A percentile compares a stretch with the other conserved stretches of the same genome.
Evolutionary conservation across 179 eudicot genomes (phyloP).

Genomic region (Corrigiola litoralis): DNA sequence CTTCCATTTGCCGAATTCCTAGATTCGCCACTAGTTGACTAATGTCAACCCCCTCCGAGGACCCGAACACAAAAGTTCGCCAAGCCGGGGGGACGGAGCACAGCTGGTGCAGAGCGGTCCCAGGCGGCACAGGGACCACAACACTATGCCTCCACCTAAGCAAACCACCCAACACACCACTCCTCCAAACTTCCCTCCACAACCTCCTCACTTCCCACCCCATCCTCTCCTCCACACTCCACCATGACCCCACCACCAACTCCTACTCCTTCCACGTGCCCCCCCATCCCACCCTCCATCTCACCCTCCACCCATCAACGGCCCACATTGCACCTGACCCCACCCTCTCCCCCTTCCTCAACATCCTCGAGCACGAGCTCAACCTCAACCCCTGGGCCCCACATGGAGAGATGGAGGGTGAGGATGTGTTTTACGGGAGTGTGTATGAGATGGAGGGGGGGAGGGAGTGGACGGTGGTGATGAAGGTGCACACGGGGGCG

Average conservation of each 20-base stretch:
- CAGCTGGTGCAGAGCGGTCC: conserved; percentile 83
- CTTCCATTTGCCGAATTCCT: no score
- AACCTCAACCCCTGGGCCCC: conserved; percentile 52
- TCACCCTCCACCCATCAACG: not conserved
- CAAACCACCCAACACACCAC: conserved; percentile 32
- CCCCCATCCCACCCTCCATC: conserved; percentile 28
- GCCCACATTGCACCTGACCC: no score
- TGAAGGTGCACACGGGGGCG: conserved; percentile 65
- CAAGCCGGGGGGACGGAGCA: conserved; percentile 56
- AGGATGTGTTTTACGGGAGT: conserved; percentile 47
- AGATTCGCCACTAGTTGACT: no score
- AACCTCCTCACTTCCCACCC: conserved; percentile 60
- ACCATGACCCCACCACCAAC: conserved; percentile 24
- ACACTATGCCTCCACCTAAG: conserved; percentile 52
- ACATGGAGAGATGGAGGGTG: not conserved
- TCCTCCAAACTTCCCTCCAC: conserved; percentile 50
- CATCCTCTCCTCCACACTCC: conserved; percentile 61
- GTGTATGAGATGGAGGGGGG: conserved; percentile 32
- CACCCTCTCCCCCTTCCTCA: conserved; percentile 45
- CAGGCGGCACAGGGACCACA: conserved; percentile 81
- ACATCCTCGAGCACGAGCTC: conserved; percentile 59
- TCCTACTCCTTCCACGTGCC: conserved; percentile 43
- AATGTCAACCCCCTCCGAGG: not conserved
- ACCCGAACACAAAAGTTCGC: conserved; percentile 9
- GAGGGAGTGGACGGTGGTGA: conserved; percentile 37